Evolutionary conservation across 805 yeast genomes (phyloP), one percentile per base, ranked within the genome.

Genomic region (Spathaspora sp.): DNA sequence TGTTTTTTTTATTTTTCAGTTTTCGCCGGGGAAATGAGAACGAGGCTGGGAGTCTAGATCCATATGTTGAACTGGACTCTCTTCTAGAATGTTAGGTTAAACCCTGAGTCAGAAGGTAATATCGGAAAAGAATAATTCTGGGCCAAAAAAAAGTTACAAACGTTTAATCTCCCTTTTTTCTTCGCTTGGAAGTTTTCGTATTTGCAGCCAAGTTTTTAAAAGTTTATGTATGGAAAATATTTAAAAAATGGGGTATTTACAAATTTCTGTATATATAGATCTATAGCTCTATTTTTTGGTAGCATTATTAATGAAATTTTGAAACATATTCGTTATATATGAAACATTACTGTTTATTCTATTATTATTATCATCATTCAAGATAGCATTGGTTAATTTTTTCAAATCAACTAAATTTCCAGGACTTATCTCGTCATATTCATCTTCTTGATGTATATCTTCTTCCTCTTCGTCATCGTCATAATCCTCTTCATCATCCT

Each of bases 241-340:
- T 23, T 23, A 23, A 23, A 6, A 23, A 23, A 4, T 23, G 26
- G 26, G 26, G 26, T 23, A 23, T 23, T 6, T 23, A 23, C 6
- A 23, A 23, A 23, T 23, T 5, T 10, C n/a, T n/a, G n/a, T 31
- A 14, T 35, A n/a, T 35, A 35, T 35, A n/a, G 14, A 35, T 35
- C 18, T 35, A 14, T 35, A 35, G 3, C 11, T 16, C 40, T 35
- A 35, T 14, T 35, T 35, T 19, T 48, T 52, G 19, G 51, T 53
- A 2, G 60, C 65, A 53, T 60, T 64, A 57, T 70, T 73, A 42
- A 73, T 67, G 52, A 73, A 71, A 46, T 62, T 66, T 55, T 72
- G 78, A 55, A 73, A 67, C 44, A 71, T 63, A 16, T 66, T 60
- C 7, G 74, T 62, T 31, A 71, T 65, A 49, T 69, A 70, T 32